Percentiles rank a stretch among this genome's conserved stretches.
Evolutionary conservation across 2,329 filamentous ascomycete species (phyloP).

Genomic region (Paracoccidioides brasiliensis): DNA sequence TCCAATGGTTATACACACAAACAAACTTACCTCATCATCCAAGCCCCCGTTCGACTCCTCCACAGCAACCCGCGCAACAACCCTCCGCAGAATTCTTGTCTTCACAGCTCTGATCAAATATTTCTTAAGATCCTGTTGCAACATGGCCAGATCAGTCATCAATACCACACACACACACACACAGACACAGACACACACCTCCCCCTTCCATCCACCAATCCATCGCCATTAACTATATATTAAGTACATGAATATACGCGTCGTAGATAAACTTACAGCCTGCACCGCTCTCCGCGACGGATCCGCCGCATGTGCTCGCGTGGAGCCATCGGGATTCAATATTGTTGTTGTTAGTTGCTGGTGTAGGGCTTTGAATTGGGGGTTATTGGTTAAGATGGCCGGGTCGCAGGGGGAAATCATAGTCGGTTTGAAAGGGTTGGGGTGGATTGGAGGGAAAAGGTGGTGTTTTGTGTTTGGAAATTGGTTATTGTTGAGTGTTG

Average conservation of each 20-base stretch:
- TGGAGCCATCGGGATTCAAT: slow-evolving; percentile 30
- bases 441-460: too few relatives aligned
- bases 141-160: not conserved
- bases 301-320: slow-evolving; percentile 19
- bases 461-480: too few relatives aligned
- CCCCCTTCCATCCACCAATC: not conserved
- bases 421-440: not conserved
- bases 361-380: slow-evolving; percentile 31
- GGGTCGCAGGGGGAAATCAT: slow-evolving; percentile 34
- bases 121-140: slow-evolving; percentile 23
- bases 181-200: too few relatives aligned
- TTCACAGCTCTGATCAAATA: slow-evolving; percentile 22
- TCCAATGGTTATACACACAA: too few relatives aligned
- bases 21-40: not conserved
- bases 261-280: slow-evolving; percentile 19
- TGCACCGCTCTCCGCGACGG: slow-evolving; percentile 19
- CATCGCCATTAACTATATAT: not conserved
- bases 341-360: slow-evolving; percentile 26
- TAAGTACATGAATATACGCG: not conserved
- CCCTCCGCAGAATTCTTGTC: slow-evolving; percentile 22
- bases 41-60: slow-evolving; percentile 17
- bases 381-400: slow-evolving; percentile 27
- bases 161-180: too few relatives aligned
- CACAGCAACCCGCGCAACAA: slow-evolving; percentile 21
- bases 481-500: too few relatives aligned